Evolutionary conservation across 2,329 filamentous ascomycete genomes (phyloP).

Genomic region (Colletotrichum somersetense): DNA sequence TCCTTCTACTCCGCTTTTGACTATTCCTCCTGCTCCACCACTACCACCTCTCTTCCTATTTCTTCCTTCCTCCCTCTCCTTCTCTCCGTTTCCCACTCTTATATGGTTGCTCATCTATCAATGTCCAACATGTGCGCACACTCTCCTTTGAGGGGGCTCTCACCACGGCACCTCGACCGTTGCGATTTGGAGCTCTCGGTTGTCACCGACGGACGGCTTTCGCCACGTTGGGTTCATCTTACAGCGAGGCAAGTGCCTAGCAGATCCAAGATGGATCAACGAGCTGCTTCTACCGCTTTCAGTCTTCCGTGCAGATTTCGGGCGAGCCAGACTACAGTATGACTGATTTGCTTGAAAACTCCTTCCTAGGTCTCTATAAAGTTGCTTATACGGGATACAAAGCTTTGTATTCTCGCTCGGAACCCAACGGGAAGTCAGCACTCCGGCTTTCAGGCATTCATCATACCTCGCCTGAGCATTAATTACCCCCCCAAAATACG

Average conservation of each 20-base stretch:
- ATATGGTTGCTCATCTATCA: not conserved
- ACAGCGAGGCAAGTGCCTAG: conserved; percentile 28
- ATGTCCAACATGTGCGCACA: conserved; percentile 15
- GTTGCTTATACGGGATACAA: not conserved
- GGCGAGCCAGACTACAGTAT: not conserved
- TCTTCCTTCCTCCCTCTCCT: not conserved
- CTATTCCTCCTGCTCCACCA: conserved; percentile 4
- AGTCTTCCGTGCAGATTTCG: not conserved
- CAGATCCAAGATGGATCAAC: conserved; percentile 22
- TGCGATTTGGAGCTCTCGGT: conserved; percentile 27
- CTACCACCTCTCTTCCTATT: not conserved
- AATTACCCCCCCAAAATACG: not conserved
- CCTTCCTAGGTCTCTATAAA: conserved; percentile 1
- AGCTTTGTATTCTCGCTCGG: not conserved
- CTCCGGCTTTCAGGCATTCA: not conserved
- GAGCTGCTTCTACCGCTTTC: conserved; percentile 4
- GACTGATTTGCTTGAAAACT: conserved; percentile 20
- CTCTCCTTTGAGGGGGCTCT: conserved; percentile 12
- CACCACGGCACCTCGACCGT: conserved; percentile 19
- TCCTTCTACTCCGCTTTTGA: conserved; percentile 12
- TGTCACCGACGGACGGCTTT: conserved; percentile 17
- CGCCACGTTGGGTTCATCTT: not conserved
- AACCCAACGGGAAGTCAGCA: not conserved
- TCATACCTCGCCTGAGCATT: not conserved
- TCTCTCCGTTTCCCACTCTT: not conserved